phyloP scores from a whole-genome alignment of 1,284 basidiomycete species.

The Austropuccinia psidii region DNA sequence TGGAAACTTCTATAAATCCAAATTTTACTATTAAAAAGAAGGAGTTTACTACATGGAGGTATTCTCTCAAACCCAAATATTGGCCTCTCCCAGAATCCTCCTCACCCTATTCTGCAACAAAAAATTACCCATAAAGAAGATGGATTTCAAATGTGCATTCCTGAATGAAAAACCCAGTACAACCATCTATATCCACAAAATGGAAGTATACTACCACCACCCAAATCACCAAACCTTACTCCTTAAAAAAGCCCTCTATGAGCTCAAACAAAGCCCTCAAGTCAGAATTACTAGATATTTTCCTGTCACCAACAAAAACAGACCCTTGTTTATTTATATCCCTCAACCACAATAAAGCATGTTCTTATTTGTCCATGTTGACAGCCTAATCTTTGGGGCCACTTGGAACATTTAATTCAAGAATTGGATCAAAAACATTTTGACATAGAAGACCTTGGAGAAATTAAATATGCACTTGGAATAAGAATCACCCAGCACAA shows the following conservation, averaged over 20 bases:
- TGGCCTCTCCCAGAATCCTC: no score
- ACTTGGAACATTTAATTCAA: not conserved
- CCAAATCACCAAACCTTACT: not conserved
- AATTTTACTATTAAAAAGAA: not conserved
- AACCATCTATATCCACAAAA: no score
- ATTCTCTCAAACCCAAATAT: no score
- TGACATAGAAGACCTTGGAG: constrained; percentile 9
- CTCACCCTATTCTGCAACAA: no score
- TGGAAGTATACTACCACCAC: no score
- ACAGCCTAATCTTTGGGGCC: not conserved
- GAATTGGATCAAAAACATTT: not conserved
- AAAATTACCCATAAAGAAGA: no score
- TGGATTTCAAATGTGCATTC: no score
- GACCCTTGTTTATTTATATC: not conserved
- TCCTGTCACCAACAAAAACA: not conserved
- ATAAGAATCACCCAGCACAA: not conserved
- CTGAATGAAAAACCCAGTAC: no score
- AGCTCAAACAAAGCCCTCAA: not conserved
- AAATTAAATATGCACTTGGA: not conserved
- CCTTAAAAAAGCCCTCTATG: constrained; percentile 6
- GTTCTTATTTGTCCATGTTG: not conserved
- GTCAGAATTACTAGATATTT: not conserved
- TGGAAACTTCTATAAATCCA: not conserved
- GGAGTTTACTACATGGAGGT: no score
- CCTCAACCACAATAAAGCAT: not conserved